Evolutionary conservation across 768 basidiomycete species (phyloP), one percentile per base, ranked within the genome.

Genomic region (Agrocybe pediades): DNA sequence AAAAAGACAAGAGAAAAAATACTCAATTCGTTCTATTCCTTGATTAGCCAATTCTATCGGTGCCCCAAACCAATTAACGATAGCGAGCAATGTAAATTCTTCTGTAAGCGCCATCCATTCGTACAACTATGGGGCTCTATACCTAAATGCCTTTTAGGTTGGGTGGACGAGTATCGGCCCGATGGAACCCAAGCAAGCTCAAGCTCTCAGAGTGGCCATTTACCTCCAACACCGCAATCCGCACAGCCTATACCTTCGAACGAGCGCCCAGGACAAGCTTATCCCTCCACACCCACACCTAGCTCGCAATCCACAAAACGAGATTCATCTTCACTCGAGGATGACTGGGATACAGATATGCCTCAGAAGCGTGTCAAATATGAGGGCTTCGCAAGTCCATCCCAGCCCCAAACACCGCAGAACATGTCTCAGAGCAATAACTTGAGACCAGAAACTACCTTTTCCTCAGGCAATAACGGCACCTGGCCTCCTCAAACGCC

Each of bases 41-140:
- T 30, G 20, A 36, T 24, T 41, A 62, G 61, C 17, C 26, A 55
- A 20, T 62, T 59, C 42, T 62, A 62, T 47, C 53, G 55, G 15
- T 62, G 61, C 41, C 51, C 61, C 13, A 55, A 59, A 20, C 53
- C 58, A 25, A 50, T 57, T 20, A 53, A 45, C 29, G 42, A 36
- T n/a, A 5, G 13, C 5, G n/a, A 29, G n/a, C 58, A 51, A 5
- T 62, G 61, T 24, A 46, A 24, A 19, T 59, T 53, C 26, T 62
- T 62, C 25, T 50, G 61, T 62, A 27, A 44, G 55, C 24, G 2
- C 20, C 24, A 13, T 44, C 4, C 27, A 24, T 16, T 43, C 2
- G 1, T 13, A 19, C 17, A 15, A 29, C 5, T 20, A n/a, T 2
- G 15, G 20, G 24, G 13, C 13, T 29, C 29, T 21, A 23, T 21